These are phyloP conservation scores for Termitomyces sp. DNA, from an alignment of 768 basidiomycete species.

Conservation along the genomic window DNA sequence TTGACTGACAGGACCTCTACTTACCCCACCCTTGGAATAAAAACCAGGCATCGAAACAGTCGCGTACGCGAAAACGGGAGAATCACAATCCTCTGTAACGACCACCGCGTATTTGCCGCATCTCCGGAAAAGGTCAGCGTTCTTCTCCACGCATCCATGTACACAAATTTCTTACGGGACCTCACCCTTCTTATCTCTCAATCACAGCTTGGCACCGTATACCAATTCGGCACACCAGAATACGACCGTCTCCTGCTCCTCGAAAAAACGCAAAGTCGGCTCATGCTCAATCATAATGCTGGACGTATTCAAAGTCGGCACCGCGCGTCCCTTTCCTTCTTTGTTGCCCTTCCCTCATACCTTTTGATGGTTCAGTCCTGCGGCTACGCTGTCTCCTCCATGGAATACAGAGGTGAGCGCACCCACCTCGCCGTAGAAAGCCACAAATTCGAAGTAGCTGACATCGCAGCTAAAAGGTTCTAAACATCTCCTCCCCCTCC, in stretches of 20 bases:
- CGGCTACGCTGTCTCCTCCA: conserved; percentile 63
- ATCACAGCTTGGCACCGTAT: conserved; percentile 38
- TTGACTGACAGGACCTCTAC: background rate
- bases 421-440: conserved; percentile 41
- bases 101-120: conserved; percentile 52
- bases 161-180: too few species aligned
- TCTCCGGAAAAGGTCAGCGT: conserved; percentile 55
- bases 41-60: conserved; percentile 40
- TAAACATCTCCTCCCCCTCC: background rate
- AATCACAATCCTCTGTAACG: conserved; percentile 60
- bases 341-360: background rate
- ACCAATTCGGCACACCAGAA: conserved; percentile 64
- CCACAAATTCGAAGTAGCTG: conserved; percentile 40
- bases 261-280: conserved; percentile 47
- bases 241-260: conserved; percentile 52
- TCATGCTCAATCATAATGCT: conserved; percentile 61
- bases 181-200: too few species aligned
- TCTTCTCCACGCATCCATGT: too few species aligned
- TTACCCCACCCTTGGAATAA: background rate
- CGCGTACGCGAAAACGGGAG: conserved; percentile 57
- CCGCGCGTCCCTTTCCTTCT: conserved; percentile 28
- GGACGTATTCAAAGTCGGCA: conserved; percentile 56
- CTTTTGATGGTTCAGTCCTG: conserved; percentile 48
- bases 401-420: conserved; percentile 55
- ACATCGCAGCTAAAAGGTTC: conserved; percentile 26